Percentiles rank a stretch among this genome's conserved stretches.
These are phyloP conservation scores for Crithidia mellificae DNA, from an alignment of 208 protist genomes.

Conservation along the genomic window DNA sequence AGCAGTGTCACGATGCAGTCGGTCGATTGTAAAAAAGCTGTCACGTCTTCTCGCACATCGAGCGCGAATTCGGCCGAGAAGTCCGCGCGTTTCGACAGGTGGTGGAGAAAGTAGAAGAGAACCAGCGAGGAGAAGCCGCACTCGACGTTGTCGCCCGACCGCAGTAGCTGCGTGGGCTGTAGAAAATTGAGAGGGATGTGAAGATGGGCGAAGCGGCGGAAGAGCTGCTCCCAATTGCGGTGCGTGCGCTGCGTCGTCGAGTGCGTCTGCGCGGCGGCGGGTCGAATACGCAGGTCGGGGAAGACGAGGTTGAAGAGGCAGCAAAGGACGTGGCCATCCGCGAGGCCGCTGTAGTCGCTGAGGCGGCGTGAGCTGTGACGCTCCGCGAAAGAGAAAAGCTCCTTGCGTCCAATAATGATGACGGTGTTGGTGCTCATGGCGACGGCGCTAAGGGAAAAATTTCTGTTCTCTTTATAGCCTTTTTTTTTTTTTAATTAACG, in stretches of 20 bases:
- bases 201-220: conserved; percentile 43
- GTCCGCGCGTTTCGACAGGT: conserved; percentile 70
- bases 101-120: conserved; percentile 80
- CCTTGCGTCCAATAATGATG: conserved; percentile 68
- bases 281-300: conserved; percentile 49
- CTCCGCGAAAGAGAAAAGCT: conserved; percentile 86
- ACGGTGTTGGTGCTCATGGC: conserved; percentile 28
- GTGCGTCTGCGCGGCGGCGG: conserved; percentile 62
- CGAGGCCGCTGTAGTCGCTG: conserved; percentile 58
- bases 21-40: conserved; percentile 67
- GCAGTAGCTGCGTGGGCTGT: conserved; percentile 41
- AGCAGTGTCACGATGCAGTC: conserved; percentile 74
- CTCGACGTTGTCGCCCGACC: conserved; percentile 35
- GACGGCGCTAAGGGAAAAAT: too few relatives aligned
- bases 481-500: too few relatives aligned
- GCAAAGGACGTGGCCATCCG: conserved; percentile 65
- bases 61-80: conserved; percentile 80
- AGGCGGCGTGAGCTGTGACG: conserved; percentile 54
- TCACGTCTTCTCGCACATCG: conserved; percentile 65
- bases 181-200: conserved; percentile 59
- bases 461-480: too few relatives aligned
- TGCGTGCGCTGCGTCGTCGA: conserved; percentile 53
- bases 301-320: conserved; percentile 75
- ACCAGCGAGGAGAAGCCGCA: conserved; percentile 72
- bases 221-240: conserved; percentile 66